Evolutionary conservation across 139 green algal genomes (phyloP), one percentile per base, ranked within the genome.

Genomic region (Micractinium conductrix): DNA sequence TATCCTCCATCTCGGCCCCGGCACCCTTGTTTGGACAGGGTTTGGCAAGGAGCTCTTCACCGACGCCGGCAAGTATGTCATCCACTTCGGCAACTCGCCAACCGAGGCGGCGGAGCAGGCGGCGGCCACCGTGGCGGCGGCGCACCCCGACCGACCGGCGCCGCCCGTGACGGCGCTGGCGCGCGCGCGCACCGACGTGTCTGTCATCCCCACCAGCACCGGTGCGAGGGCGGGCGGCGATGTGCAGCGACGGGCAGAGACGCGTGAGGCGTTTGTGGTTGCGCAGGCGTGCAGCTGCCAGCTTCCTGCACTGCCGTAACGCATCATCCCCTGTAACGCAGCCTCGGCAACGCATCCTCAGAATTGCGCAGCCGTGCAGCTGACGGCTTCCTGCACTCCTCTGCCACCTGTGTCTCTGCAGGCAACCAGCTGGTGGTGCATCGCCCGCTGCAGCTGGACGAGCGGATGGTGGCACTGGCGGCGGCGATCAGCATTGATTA

Each of bases 21-120:
- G n/a, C n/a, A n/a, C n/a, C n/a, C 53, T 58, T 58, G 48, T 58
- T 30, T 30, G 53, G 19, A 21, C 53, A 80, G 82, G 88, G 35
- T 92, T 92, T 87, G 88, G 85, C 7, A 86, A 79, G 79, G 88
- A 91, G 88, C 80, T 93, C 26, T 92, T 92, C 72, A 92, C 91
- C 5, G 91, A 93, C 53, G 92, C 91, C 14, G 94, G 95, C 65
- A 95, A 96, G 88, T 98, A 98, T 73, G 92, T 94, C 24, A 92
- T 98, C 22, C 95, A 98, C 83, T 98, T 98, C 85, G 95, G 95
- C 1, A 69, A 84, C 43, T 80, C 44, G 35, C 78, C 92, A 7
- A 28, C 84, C 21, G 43, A 91, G 45, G 92, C 92, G 10, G 92
- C 92, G 12, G 72, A 87, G 38, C 63, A 94, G 44, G 83, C 82